phyloP scores from a whole-genome alignment of 2,329 filamentous ascomycete genomes.

The Fusarium gaditjirri region DNA sequence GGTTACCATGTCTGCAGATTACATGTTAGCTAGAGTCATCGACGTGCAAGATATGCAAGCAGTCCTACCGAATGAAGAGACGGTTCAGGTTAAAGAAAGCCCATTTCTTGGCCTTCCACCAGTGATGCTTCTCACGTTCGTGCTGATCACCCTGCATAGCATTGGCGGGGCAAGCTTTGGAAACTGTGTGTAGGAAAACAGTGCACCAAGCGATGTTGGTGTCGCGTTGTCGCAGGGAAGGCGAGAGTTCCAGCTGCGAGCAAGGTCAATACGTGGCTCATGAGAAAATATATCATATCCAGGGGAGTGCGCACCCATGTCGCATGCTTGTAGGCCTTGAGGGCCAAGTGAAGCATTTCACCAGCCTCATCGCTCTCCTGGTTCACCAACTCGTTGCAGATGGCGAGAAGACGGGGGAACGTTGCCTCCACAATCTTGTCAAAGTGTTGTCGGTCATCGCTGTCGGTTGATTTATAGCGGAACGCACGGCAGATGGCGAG shows the following conservation, averaged over 20 bases:
- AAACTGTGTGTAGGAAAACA: slow-evolving; percentile 89
- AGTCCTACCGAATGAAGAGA: slow-evolving; percentile 83
- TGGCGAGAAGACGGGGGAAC: slow-evolving; percentile 86
- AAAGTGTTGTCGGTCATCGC: slow-evolving; percentile 82
- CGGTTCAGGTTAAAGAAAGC: slow-evolving; percentile 97
- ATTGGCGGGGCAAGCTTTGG: slow-evolving; percentile 81
- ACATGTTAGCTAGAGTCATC: slow-evolving; percentile 1
- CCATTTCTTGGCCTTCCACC: slow-evolving; percentile 99
- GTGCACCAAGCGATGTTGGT: slow-evolving; percentile 96
- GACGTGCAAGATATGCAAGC: background rate
- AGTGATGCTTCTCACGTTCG: slow-evolving; percentile 93
- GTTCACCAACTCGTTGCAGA: slow-evolving; percentile 88
- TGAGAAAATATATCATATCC: background rate
- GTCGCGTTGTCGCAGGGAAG: slow-evolving; percentile 79
- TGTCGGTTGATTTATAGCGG: slow-evolving; percentile 86
- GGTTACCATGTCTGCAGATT: slow-evolving; percentile 83
- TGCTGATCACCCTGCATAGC: slow-evolving; percentile 86
- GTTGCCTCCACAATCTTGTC: slow-evolving; percentile 93
- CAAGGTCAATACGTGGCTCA: slow-evolving; percentile 42
- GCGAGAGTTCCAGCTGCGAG: slow-evolving; percentile 82
- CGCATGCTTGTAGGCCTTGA: slow-evolving; percentile 98
- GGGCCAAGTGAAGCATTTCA: slow-evolving; percentile 93
- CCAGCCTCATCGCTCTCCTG: slow-evolving; percentile 94
- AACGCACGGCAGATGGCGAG: slow-evolving; percentile 96
- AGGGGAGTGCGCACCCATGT: slow-evolving; percentile 75